A percentile compares a stretch with the other conserved stretches of the same genome.
Evolutionary conservation across 805 yeast genomes (phyloP).

Genomic region (Pichia deserticola): DNA sequence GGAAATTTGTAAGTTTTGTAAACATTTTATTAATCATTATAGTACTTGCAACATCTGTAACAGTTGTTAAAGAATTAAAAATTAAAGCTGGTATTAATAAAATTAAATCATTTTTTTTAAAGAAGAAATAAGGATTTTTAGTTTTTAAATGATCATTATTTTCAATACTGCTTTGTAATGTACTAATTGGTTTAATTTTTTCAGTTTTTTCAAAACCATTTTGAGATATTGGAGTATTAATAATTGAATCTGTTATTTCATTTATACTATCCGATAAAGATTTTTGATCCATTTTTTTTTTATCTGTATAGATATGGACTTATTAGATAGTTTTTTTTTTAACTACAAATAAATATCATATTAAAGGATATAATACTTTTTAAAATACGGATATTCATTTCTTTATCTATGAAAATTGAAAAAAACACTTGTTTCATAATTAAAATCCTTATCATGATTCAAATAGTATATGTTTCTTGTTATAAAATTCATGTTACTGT

Average conservation of each 20-base stretch:
- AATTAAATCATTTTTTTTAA: constrained; percentile 18
- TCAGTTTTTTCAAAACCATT: not conserved
- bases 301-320: too few relatives aligned
- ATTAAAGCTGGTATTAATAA: constrained; percentile 15
- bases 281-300: not conserved
- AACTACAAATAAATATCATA: too few relatives aligned
- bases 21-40: constrained; percentile 64
- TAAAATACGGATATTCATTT: too few relatives aligned
- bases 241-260: not conserved
- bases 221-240: not conserved
- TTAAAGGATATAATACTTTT: too few relatives aligned
- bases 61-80: constrained; percentile 41
- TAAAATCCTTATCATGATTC: too few relatives aligned
- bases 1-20: constrained; percentile 30
- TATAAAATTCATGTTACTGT: not conserved
- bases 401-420: too few relatives aligned
- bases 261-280: not conserved
- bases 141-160: not conserved
- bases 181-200: too few relatives aligned
- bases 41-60: constrained; percentile 54
- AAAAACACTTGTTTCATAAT: too few relatives aligned
- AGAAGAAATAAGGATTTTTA: constrained; percentile 21
- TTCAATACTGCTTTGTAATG: not conserved
- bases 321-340: too few relatives aligned
- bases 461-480: too few relatives aligned